Conservation (phyloP, 1,139 yeast species). For the Blastobotrys buckinghamii region DNA sequence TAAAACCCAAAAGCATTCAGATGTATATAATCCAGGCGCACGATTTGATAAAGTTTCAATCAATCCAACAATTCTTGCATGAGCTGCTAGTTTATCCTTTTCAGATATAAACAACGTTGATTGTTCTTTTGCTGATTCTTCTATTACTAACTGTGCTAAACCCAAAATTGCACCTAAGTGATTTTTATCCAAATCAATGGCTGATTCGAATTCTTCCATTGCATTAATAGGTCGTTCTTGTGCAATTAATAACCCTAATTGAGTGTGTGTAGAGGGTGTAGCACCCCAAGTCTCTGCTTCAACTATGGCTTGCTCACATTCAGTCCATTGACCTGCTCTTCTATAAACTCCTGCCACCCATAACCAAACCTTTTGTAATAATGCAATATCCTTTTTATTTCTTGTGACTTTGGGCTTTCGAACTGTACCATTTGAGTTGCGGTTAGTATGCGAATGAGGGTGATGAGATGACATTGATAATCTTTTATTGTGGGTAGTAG, state of each 20-base stretch:
- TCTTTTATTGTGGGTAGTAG: not conserved
- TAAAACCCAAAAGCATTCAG: constrained; percentile 73
- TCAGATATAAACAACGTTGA: constrained; percentile 35
- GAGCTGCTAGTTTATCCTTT: constrained; percentile 58
- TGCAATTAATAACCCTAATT: constrained; percentile 47
- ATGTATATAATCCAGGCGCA: constrained; percentile 47
- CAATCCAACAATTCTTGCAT: constrained; percentile 56
- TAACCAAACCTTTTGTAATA: constrained; percentile 66
- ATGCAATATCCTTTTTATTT: constrained; percentile 19
- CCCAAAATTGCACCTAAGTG: constrained; percentile 64
- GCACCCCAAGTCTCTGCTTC: constrained; percentile 58
- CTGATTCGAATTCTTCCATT: constrained; percentile 60
- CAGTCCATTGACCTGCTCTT: constrained; percentile 48
- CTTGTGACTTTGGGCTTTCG: constrained; percentile 12
- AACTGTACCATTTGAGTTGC: too few species aligned
- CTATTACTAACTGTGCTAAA: constrained; percentile 50
- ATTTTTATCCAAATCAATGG: constrained; percentile 48
- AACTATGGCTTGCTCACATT: constrained; percentile 64
- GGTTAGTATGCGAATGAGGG: not conserved
- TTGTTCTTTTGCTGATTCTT: constrained; percentile 18
- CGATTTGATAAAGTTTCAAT: constrained; percentile 54
- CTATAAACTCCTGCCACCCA: constrained; percentile 65
- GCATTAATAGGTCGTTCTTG: constrained; percentile 41
- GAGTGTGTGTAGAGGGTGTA: constrained; percentile 47
- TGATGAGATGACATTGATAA: not conserved